Base-by-base conservation (phyloP, 1,139 yeast species). In the Blastobotrys niveus region DNA sequence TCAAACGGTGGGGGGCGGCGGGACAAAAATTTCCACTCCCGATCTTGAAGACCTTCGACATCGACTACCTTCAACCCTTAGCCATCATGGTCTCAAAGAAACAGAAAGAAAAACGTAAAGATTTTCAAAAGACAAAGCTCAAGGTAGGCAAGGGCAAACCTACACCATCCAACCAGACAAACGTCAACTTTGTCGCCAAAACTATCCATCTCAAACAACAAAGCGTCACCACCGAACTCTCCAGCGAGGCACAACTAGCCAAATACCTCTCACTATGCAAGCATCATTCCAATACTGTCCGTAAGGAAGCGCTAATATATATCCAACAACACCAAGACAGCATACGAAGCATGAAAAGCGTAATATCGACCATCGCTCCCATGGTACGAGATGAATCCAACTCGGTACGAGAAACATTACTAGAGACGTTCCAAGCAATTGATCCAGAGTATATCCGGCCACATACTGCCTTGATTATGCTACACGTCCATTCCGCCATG, bases 401-500 rank as follows among this genome's bases (percentile, higher is more conserved):
- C 21, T 68, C 73, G 7, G 96, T 91, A 1, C 72, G 98, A 41
- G 70, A 72, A 3, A 76, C 80, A 1, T 68, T 81, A 39, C 68
- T 77, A 3, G 69, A 71, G 0, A 65, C 87, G 30, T 65, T 85
- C 26, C 65, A 68, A 15, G 70, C 73, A 3, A 40, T 53, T 34
- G 41, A 43, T 15, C 49, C 53, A 10, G 77, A 77, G 6, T 67
- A 80, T n/a, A 66, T 84, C 48, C 77, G 75, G 48, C 69, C 88
- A 19, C 93, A 89, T 63, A 72, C 82, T 40, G 71, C 80, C 25
- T 68, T 81, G 5, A 64, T 89, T 2, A 73, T 84, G 27, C 68
- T 91, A 26, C 89, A 84, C 60, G 72, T 89, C n/a, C 84, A 84
- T 56, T 82, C 93, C 44, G 94, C 96, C 12, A 91, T 91, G 97